These are phyloP conservation scores for Glycine soja DNA, from an alignment of 306 rosid genomes.

Conservation along the genomic window DNA sequence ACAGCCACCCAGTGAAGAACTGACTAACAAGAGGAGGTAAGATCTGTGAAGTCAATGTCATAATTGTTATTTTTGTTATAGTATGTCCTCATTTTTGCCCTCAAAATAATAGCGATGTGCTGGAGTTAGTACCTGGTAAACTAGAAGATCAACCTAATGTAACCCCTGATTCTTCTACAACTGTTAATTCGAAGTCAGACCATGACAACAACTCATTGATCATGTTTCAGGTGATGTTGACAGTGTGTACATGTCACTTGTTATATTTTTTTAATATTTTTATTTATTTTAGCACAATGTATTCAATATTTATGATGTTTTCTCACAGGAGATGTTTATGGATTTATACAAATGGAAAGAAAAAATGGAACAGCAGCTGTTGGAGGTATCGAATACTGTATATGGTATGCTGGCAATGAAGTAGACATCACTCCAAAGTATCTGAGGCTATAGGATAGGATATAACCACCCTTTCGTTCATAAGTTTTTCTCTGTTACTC, in stretches of 20 bases:
- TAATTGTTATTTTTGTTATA: background rate
- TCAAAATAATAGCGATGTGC: constrained; percentile 55
- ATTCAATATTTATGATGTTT: constrained; percentile 26
- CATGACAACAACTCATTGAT: constrained; percentile 57
- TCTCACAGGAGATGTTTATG: constrained; percentile 72
- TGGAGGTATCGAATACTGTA: constrained; percentile 67
- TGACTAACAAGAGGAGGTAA: constrained; percentile 64
- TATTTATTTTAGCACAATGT: background rate
- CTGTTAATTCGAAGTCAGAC: constrained; percentile 71
- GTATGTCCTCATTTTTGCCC: constrained; percentile 34
- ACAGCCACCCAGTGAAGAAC: constrained; percentile 55
- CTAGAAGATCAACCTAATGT: constrained; percentile 67
- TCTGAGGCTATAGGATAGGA: constrained; percentile 51
- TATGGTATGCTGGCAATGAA: constrained; percentile 62
- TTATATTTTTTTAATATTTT: background rate
- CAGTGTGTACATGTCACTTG: background rate
- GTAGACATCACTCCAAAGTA: constrained; percentile 44
- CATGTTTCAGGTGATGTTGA: constrained; percentile 72
- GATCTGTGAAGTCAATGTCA: constrained; percentile 7
- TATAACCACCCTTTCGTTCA: constrained; percentile 41
- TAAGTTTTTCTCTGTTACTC: constrained; percentile 42
- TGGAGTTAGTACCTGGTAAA: constrained; percentile 52
- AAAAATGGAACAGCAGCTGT: constrained; percentile 72
- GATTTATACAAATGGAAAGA: constrained; percentile 86
- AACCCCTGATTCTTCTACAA: constrained; percentile 80